Conservation (phyloP, 1,139 yeast species). For the Sugiyamaella novakii region DNA sequence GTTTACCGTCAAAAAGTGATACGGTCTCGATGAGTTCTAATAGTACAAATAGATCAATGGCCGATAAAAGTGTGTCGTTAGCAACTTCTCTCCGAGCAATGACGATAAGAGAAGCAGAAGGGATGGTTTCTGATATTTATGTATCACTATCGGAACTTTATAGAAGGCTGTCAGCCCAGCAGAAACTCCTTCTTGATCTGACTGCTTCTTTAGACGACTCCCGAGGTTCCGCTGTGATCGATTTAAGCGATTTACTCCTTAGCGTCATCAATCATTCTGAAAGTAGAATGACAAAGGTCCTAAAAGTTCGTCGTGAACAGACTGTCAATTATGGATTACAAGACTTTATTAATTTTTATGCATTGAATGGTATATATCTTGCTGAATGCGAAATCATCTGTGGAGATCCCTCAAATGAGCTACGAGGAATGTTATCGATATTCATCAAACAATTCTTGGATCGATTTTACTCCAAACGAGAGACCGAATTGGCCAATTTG, state of each 20-base stretch:
- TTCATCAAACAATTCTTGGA: slow-evolving; percentile 66
- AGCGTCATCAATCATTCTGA: slow-evolving; percentile 75
- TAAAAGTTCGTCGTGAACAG: slow-evolving; percentile 75
- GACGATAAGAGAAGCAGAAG: slow-evolving; percentile 73
- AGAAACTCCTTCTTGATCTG: slow-evolving; percentile 72
- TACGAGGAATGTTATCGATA: slow-evolving; percentile 66
- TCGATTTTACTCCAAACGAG: slow-evolving; percentile 57
- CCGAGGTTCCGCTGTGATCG: slow-evolving; percentile 30
- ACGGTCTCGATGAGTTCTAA: slow-evolving; percentile 34
- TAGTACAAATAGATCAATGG: slow-evolving; percentile 31
- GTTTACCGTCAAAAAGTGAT: slow-evolving; percentile 54
- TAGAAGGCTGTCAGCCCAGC: slow-evolving; percentile 73
- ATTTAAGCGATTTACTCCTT: slow-evolving; percentile 51
- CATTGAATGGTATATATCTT: slow-evolving; percentile 67
- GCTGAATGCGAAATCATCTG: slow-evolving; percentile 84
- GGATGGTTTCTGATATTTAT: slow-evolving; percentile 64
- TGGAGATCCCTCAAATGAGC: slow-evolving; percentile 65
- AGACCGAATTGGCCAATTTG: slow-evolving; percentile 49
- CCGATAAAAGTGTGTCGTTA: slow-evolving; percentile 43
- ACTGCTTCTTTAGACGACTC: slow-evolving; percentile 56
- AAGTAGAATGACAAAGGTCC: slow-evolving; percentile 72
- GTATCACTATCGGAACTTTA: slow-evolving; percentile 70
- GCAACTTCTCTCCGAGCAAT: slow-evolving; percentile 63
- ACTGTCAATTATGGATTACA: slow-evolving; percentile 54
- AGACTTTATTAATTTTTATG: slow-evolving; percentile 66